Percentiles rank a stretch among this genome's conserved stretches.
Conservation (phyloP, 768 basidiomycete species). For the Hypholoma sublateritium region DNA sequence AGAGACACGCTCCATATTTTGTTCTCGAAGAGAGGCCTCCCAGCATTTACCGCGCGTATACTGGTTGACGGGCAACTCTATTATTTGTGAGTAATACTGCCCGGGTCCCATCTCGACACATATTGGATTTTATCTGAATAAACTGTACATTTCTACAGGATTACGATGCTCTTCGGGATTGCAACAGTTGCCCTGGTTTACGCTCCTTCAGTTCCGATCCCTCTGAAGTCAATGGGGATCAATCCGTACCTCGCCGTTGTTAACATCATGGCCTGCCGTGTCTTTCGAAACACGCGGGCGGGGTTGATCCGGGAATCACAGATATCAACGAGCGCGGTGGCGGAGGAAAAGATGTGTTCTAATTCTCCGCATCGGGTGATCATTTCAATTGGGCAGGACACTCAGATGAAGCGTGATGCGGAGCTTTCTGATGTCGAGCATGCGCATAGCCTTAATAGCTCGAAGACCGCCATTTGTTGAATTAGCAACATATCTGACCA, state of each 20-base stretch:
- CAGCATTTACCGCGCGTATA: constrained; percentile 20
- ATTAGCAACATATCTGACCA: too few species aligned
- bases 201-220: background rate
- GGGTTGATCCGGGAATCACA: background rate
- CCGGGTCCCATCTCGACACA: too few species aligned
- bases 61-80: constrained; percentile 28
- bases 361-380: too few species aligned
- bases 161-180: background rate
- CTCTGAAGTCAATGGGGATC: background rate
- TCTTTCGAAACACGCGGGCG: background rate
- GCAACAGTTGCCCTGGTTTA: background rate
- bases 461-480: too few species aligned
- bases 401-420: too few species aligned
- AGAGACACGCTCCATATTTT: constrained; percentile 3
- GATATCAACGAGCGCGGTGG: too few species aligned
- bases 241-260: background rate
- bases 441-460: too few species aligned
- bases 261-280: background rate
- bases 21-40: constrained; percentile 20
- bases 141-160: background rate
- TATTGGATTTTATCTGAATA: background rate
- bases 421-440: too few species aligned
- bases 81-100: constrained; percentile 18
- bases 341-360: too few species aligned
- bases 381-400: too few species aligned